Conservation (phyloP, 176 grass and related monocot species). For the Bonia amplexicaulis region DNA sequence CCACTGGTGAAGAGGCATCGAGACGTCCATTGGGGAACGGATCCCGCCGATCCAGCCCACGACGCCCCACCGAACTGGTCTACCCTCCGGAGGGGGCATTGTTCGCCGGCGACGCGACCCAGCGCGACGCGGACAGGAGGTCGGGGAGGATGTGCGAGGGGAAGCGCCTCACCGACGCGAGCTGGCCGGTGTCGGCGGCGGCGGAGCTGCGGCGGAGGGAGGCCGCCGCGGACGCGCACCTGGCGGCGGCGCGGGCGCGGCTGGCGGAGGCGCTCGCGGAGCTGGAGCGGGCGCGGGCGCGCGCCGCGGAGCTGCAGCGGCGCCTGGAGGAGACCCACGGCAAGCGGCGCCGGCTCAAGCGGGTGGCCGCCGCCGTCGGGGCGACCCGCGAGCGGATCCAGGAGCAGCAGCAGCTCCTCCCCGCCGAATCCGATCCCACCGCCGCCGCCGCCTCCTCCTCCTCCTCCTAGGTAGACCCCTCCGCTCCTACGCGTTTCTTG, state of each 20-base stretch:
- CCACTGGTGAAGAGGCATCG: neutral
- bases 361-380: slow-evolving; percentile 12
- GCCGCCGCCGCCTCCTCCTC: neutral
- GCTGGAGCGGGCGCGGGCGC: slow-evolving; percentile 43
- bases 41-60: neutral
- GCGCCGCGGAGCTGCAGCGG: slow-evolving; percentile 53
- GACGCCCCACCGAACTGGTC: neutral
- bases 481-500: neutral
- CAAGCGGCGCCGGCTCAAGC: slow-evolving; percentile 43
- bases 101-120: neutral
- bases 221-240: slow-evolving; percentile 42
- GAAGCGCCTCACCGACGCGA: slow-evolving; percentile 14
- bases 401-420: neutral
- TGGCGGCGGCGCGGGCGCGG: slow-evolving; percentile 47
- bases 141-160: slow-evolving; percentile 45
- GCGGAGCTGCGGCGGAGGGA: slow-evolving; percentile 28
- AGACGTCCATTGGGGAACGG: neutral
- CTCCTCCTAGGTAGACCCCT: neutral
- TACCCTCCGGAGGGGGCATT: neutral
- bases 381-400: slow-evolving; percentile 37
- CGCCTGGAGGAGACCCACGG: slow-evolving; percentile 49
- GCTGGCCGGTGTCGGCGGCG: slow-evolving; percentile 18
- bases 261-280: slow-evolving; percentile 49
- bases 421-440: slow-evolving; percentile 3
- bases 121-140: neutral